Base-by-base conservation (phyloP, 176 grass and related monocot species). In the Neostapfia colusana region DNA sequence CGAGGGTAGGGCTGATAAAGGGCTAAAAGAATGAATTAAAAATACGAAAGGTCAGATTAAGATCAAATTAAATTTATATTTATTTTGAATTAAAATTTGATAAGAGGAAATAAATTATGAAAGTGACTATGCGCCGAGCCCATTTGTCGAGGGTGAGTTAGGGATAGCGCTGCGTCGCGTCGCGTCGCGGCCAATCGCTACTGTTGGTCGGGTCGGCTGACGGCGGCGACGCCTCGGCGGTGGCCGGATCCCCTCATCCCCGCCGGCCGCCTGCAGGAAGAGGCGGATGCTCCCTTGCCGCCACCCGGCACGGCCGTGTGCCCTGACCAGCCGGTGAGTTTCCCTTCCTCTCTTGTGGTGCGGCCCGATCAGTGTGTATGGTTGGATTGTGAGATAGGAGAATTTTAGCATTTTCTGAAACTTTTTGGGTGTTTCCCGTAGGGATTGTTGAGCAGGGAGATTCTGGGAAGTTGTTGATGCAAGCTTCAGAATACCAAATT, bases 101-200 rank as follows among this genome's bases (percentile, higher is more conserved):
- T n/a, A n/a, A n/a, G n/a, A n/a, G n/a, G n/a, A n/a, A n/a, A n/a
- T n/a, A n/a, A n/a, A n/a, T n/a, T n/a, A n/a, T n/a, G n/a, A n/a
- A n/a, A n/a, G n/a, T n/a, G n/a, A n/a, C n/a, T n/a, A n/a, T n/a
- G n/a, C n/a, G n/a, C n/a, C n/a, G n/a, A n/a, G n/a, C n/a, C n/a
- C n/a, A n/a, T n/a, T n/a, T n/a, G n/a, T n/a, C n/a, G n/a, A 61
- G 17, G 55, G 26, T 25, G 71, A 77, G 65, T 46, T 71, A 54
- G 44, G 76, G 63, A 18, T 63, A 21, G 55, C 35, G 20, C 24
- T 59, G 31, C 45, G 48, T 24, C 43, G 43, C 28, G 34, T 31
- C 31, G 31, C 31, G 31, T 23, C 10, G n/a, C 34, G 35, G 61
- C 60, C 23, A 17, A 27, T 55, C 64, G 16, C 70, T 6, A 21